Percentiles rank a stretch among this genome's conserved stretches.
Conservation (phyloP, 1,284 basidiomycete genomes). For the Fomitopsis pinicola region DNA sequence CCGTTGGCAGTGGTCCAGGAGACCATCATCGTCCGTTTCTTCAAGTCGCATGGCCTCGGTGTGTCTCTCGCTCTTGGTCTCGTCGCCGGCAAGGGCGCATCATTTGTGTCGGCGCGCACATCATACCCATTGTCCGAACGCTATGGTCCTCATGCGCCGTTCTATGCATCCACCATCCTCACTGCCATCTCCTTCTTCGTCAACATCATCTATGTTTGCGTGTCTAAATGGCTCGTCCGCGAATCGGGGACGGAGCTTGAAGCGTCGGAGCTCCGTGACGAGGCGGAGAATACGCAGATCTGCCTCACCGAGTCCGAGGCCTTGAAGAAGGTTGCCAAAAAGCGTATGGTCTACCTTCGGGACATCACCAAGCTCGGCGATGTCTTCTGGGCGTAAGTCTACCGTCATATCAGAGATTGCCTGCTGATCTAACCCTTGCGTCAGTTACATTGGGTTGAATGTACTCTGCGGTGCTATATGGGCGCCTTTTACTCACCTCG, state of each 20-base stretch:
- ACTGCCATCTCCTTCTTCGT: conserved; percentile 61
- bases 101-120: conserved; percentile 69
- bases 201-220: conserved; percentile 63
- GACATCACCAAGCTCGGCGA: conserved; percentile 69
- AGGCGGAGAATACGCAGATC: conserved; percentile 32
- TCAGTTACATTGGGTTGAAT: conserved; percentile 68
- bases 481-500: conserved; percentile 75
- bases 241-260: conserved; percentile 60
- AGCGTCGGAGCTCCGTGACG: conserved; percentile 52
- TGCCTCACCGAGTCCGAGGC: conserved; percentile 52
- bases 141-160: conserved; percentile 68
- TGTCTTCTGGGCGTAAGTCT: conserved; percentile 74
- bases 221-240: conserved; percentile 58
- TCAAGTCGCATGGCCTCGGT: conserved; percentile 72
- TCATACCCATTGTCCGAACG: conserved; percentile 71
- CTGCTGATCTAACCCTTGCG: conserved; percentile 1
- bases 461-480: conserved; percentile 75
- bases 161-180: conserved; percentile 63
- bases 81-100: conserved; percentile 72
- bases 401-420: not conserved
- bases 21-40: conserved; percentile 78
- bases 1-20: conserved; percentile 76
- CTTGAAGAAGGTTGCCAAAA: conserved; percentile 60
- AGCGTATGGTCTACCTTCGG: conserved; percentile 53
- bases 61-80: conserved; percentile 76